These are phyloP conservation scores for Mitragyna speciosa DNA, from an alignment of 257 asterid genomes.

Conservation along the genomic window DNA sequence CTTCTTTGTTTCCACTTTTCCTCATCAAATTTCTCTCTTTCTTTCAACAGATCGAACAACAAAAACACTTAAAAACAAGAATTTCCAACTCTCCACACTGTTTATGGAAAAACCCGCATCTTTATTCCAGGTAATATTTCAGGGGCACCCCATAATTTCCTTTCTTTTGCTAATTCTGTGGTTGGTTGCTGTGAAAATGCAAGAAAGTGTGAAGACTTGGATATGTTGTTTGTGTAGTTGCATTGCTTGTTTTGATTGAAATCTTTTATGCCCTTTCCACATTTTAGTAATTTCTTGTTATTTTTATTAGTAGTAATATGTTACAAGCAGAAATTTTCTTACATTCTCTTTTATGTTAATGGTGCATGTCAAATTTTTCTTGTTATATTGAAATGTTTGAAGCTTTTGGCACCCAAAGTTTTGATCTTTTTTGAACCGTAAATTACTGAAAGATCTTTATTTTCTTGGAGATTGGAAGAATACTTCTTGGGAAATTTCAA, in stretches of 20 bases:
- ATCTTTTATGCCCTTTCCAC: not conserved
- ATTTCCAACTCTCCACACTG: not conserved
- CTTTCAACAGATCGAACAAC: not conserved
- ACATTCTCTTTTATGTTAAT: not conserved
- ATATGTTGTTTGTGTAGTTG: not conserved
- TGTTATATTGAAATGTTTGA: not conserved
- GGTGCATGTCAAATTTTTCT: not conserved
- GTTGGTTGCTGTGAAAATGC: not conserved
- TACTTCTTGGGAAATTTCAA: not conserved
- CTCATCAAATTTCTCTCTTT: not conserved
- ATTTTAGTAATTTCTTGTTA: not conserved
- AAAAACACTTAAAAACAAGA: not conserved
- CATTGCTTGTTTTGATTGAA: not conserved
- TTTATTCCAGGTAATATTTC: constrained; percentile 16
- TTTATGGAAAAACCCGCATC: constrained; percentile 4
- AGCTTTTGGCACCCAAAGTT: not conserved
- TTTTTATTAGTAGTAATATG: not conserved
- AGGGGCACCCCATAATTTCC: not conserved
- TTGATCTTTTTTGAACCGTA: not conserved
- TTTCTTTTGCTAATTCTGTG: not conserved
- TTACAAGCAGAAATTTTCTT: not conserved
- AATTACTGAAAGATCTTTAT: not conserved
- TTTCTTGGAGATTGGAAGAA: not conserved
- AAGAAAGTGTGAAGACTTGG: not conserved
- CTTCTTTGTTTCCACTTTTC: not conserved